These are phyloP conservation scores for Aspergillus sclerotialis DNA, from an alignment of 2,329 filamentous ascomycete genomes.

Conservation along the genomic window DNA sequence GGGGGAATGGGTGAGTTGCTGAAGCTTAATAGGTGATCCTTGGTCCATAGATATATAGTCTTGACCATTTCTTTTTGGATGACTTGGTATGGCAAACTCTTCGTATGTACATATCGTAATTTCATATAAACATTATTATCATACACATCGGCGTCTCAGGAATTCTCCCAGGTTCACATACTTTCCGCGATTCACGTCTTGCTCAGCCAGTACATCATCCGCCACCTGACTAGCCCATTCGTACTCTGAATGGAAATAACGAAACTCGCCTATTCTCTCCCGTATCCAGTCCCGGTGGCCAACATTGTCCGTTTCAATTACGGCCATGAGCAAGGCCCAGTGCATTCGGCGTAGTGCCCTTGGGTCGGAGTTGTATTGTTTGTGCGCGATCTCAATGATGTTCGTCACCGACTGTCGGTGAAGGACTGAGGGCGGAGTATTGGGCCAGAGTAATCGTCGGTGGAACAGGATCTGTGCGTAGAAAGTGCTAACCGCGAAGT, in stretches of 20 bases:
- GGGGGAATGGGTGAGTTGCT: too few relatives aligned
- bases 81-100: too few relatives aligned
- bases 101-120: not conserved
- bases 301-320: conserved; percentile 23
- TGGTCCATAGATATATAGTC: too few relatives aligned
- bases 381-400: conserved; percentile 26
- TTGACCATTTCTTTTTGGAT: too few relatives aligned
- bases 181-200: conserved; percentile 16
- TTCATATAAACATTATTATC: conserved; percentile 1
- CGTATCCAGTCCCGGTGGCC: conserved; percentile 24
- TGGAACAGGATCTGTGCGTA: conserved; percentile 28
- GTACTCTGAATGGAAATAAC: conserved; percentile 22
- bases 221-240: conserved; percentile 22
- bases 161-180: conserved; percentile 21
- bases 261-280: conserved; percentile 22
- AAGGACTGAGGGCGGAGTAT: conserved; percentile 11
- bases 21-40: too few relatives aligned
- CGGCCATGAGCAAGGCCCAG: conserved; percentile 28
- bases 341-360: conserved; percentile 24
- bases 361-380: conserved; percentile 24
- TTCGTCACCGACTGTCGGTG: conserved; percentile 21
- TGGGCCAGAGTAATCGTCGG: conserved; percentile 21
- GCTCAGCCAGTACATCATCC: conserved; percentile 20
- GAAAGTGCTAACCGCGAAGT: conserved; percentile 26
- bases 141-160: conserved; percentile 13